Percentiles rank a stretch among this genome's conserved stretches.
Evolutionary conservation across 1,284 basidiomycete genomes (phyloP).

Genomic region (Boletus putidus): DNA sequence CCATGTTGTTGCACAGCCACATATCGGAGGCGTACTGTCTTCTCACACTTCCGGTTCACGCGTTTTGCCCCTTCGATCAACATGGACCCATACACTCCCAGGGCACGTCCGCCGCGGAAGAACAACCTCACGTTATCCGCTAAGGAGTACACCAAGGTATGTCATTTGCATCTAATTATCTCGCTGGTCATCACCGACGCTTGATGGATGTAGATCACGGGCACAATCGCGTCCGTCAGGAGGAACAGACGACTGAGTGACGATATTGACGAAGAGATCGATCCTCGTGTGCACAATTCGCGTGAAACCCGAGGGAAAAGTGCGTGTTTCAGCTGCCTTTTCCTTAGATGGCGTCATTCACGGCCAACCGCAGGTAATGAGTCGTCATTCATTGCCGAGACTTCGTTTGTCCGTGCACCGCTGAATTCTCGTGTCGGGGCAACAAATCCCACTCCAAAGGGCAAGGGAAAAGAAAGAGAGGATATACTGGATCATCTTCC

Average conservation of each 20-base stretch:
- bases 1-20: constrained; percentile 19
- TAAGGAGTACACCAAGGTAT: constrained; percentile 71
- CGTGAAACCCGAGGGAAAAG: constrained; percentile 47
- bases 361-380: constrained; percentile 45
- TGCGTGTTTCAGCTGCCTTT: constrained; percentile 25
- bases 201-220: constrained; percentile 56
- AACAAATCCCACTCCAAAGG: constrained; percentile 41
- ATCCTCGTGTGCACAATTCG: constrained; percentile 41
- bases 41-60: constrained; percentile 12
- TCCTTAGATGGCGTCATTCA: background rate
- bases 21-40: background rate
- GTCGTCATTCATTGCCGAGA: constrained; percentile 78
- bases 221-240: constrained; percentile 73
- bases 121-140: constrained; percentile 67
- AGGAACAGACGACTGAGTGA: constrained; percentile 52
- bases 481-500: constrained; percentile 68
- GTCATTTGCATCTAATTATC: background rate
- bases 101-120: constrained; percentile 53
- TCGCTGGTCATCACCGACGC: background rate
- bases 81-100: constrained; percentile 71
- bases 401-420: constrained; percentile 80
- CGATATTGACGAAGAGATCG: constrained; percentile 48
- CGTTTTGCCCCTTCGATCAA: constrained; percentile 6
- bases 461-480: constrained; percentile 59
- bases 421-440: constrained; percentile 76